Evolutionary conservation across 768 basidiomycete genomes (phyloP).

Genomic region (Hortiboletus campestris): DNA sequence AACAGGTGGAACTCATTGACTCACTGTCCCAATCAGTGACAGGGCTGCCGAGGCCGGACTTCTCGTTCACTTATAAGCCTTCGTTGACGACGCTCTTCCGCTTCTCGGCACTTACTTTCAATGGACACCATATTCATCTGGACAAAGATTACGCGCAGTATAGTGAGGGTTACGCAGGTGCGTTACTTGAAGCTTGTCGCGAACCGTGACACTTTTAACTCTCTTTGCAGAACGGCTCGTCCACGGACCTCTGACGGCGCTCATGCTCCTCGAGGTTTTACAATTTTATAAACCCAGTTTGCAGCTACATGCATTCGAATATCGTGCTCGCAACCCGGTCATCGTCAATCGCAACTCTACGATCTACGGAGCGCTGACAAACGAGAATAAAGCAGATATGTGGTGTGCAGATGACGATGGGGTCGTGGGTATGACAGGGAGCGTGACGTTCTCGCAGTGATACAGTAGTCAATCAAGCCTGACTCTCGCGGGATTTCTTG

Average conservation of each 20-base stretch:
- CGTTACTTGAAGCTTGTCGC: neutral
- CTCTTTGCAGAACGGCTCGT: slow-evolving; percentile 65
- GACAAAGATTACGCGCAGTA: slow-evolving; percentile 69
- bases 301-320: slow-evolving; percentile 55
- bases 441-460: slow-evolving; percentile 31
- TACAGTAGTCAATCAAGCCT: neutral
- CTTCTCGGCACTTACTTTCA: slow-evolving; percentile 85
- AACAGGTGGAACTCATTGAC: neutral
- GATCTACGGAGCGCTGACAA: slow-evolving; percentile 44
- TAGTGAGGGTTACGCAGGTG: slow-evolving; percentile 73
- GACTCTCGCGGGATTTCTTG: neutral
- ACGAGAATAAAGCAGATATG: slow-evolving; percentile 41
- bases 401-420: slow-evolving; percentile 61
- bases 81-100: slow-evolving; percentile 74
- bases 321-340: slow-evolving; percentile 66
- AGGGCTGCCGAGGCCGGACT: slow-evolving; percentile 50
- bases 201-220: neutral
- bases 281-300: slow-evolving; percentile 47
- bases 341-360: slow-evolving; percentile 50
- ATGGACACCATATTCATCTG: slow-evolving; percentile 81
- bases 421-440: slow-evolving; percentile 68
- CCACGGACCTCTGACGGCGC: slow-evolving; percentile 78
- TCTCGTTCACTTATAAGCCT: slow-evolving; percentile 66
- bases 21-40: slow-evolving; percentile 38
- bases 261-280: slow-evolving; percentile 70